A percentile compares a stretch with the other conserved stretches of the same genome.
Conservation (phyloP, 768 basidiomycete genomes). For the Termitomyces bulborhizus region DNA sequence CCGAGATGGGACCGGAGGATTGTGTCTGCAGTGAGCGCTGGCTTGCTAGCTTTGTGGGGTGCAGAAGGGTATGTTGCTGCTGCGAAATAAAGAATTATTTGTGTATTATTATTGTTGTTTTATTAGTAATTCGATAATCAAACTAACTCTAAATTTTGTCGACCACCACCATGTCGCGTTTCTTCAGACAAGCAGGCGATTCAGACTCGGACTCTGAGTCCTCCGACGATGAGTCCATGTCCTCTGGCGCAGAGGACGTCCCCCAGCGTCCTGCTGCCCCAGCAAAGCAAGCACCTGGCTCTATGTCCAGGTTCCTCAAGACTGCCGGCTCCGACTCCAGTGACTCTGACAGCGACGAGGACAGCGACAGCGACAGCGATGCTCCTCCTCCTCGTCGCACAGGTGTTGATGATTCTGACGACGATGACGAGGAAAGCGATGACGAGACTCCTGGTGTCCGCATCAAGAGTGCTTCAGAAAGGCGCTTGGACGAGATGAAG, state of each 20-base stretch:
- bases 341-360: slow-evolving; percentile 51
- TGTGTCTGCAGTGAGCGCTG: slow-evolving; percentile 52
- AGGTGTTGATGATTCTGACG: slow-evolving; percentile 30
- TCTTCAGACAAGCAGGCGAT: slow-evolving; percentile 83
- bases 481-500: slow-evolving; percentile 93
- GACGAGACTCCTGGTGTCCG: slow-evolving; percentile 68
- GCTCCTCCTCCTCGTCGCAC: slow-evolving; percentile 22
- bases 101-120: background rate
- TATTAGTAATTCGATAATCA: background rate
- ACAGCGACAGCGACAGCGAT: slow-evolving; percentile 51
- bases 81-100: slow-evolving; percentile 2
- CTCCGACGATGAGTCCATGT: slow-evolving; percentile 76
- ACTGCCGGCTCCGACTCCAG: slow-evolving; percentile 57
- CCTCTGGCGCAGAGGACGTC: slow-evolving; percentile 64
- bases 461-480: slow-evolving; percentile 87
- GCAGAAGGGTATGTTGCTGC: slow-evolving; percentile 59
- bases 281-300: slow-evolving; percentile 37
- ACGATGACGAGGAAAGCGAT: slow-evolving; percentile 40
- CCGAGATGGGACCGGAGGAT: slow-evolving; percentile 59
- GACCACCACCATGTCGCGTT: slow-evolving; percentile 62
- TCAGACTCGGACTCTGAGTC: slow-evolving; percentile 70
- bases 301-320: slow-evolving; percentile 75
- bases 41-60: slow-evolving; percentile 54
- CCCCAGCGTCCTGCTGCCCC: slow-evolving; percentile 36
- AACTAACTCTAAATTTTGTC: slow-evolving; percentile 14